phyloP scores from a whole-genome alignment of 768 basidiomycete species.

The Grammothele lineata region DNA sequence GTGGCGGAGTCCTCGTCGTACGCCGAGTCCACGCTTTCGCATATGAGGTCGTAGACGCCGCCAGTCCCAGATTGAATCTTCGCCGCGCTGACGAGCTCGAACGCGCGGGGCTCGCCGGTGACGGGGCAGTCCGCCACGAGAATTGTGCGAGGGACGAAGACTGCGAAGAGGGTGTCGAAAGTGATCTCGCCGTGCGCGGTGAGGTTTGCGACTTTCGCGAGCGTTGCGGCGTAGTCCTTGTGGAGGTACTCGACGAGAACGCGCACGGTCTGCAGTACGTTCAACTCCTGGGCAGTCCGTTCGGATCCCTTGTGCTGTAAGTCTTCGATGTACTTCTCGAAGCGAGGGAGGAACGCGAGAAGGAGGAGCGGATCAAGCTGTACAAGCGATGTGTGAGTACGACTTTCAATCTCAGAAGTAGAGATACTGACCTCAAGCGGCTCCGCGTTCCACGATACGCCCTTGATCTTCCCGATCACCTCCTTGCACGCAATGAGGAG shows the following conservation, averaged over 20 bases:
- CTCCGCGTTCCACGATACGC: constrained; percentile 53
- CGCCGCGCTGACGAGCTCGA: constrained; percentile 39
- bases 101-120: constrained; percentile 48
- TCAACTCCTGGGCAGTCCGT: constrained; percentile 36
- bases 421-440: constrained; percentile 43
- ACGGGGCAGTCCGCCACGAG: constrained; percentile 49
- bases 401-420: not conserved
- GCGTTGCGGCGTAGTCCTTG: constrained; percentile 29
- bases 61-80: constrained; percentile 33
- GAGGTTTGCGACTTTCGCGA: constrained; percentile 43
- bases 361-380: constrained; percentile 54
- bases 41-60: constrained; percentile 39
- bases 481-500: constrained; percentile 55
- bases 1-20: constrained; percentile 24
- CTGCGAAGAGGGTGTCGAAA: constrained; percentile 44
- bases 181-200: constrained; percentile 53
- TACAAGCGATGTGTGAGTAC: constrained; percentile 28
- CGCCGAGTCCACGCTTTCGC: constrained; percentile 50
- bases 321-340: constrained; percentile 40
- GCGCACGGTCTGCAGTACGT: constrained; percentile 36
- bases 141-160: constrained; percentile 47
- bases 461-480: constrained; percentile 53
- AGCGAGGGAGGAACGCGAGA: constrained; percentile 47
- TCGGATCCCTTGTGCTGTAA: constrained; percentile 28
- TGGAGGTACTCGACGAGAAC: constrained; percentile 39